Base-by-base conservation (phyloP, 2,329 filamentous ascomycete genomes). In the Neofusicoccum sp. region DNA sequence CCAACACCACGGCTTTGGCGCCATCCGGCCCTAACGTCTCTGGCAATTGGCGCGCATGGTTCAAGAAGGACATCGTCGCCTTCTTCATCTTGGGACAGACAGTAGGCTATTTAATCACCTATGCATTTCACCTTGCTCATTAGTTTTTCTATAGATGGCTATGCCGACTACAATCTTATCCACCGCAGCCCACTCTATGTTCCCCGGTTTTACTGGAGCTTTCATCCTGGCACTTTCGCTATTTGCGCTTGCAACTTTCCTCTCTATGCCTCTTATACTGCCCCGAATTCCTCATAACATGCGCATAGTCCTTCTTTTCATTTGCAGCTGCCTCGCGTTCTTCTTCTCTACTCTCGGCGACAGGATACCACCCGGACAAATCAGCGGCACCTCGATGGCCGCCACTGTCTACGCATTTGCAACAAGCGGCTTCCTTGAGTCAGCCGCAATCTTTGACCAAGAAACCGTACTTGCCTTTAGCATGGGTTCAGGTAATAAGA, bases 171-270 rank as follows among this genome's bases (percentile, higher is more conserved):
- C 51, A 5, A 56, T 56, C 7, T 38, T 56, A 7, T 43, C 14
- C n/a, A 56, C 51, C 2, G 51, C 51, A 33, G 36, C 51, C 12
- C 51, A 56, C 38, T 56, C 51, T 6, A 31, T 56, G 26, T 56
- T 56, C 26, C 36, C 36, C 1, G 26, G 33, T 9, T 56, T 56
- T 16, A 56, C 51, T 3, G 51, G 51, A 24, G 38, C 38, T 3
- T 56, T 56, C 38, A 56, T 56, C 33, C 28, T 56, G 6, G 38
- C 26, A 1, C 26, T 56, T 5, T 26, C 51, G 1, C 14, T 56
- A 1, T 56, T 28, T 11, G 38, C 36, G 6, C 9, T 56, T 28
- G 51, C 38, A 11, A 56, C 51, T 1, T 41, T 28, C 14, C 30
- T 40, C 14, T 20, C 51, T 9, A 56, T 30, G 26, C 51, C 36